Base-by-base conservation (phyloP, 441 rosid species). In the Isatis lusitanica region DNA sequence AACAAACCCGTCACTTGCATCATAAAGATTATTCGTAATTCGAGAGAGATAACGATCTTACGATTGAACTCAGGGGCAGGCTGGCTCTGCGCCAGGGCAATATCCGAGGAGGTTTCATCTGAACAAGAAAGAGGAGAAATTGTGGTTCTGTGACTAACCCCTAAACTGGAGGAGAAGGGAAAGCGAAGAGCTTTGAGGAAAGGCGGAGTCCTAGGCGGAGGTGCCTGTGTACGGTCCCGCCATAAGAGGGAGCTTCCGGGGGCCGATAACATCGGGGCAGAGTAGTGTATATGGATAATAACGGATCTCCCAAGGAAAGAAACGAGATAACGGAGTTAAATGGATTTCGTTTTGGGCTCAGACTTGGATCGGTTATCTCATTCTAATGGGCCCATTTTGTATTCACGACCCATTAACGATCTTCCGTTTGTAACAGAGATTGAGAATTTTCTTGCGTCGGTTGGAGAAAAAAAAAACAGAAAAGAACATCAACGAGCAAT, bases 221-320 rank as follows among this genome's bases (percentile, higher is more conserved):
- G 16, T 11, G 60, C 21, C n/a, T 42, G 17, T 8, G 64, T 36
- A 35, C 30, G 52, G 75, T 43, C 28, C 65, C 60, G 59, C 70
- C 74, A 68, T 12, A 55, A 52, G 59, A 75, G 70, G 43, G 50
- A 69, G 52, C 52, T 69, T 47, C 79, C 65, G 17, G 70, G 6
- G 36, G 70, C 62, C 6, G 51, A 53, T 39, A 63, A 11, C 74
- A 58, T 66, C 24, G 47, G 47, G 35, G 33, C 8, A 35, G 33
- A 24, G 33, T 11, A 44, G 42, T 9, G 33, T 36, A 36, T 35
- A 7, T 26, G 28, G 28, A 26, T 26, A 35, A 7, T 33, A n/a
- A n/a, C n/a, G 2, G 51, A 15, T 46, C 50, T 46, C 21, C 6
- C 46, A 12, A 42, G n/a, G 9, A 46, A 46, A 15, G 51, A 17